These are phyloP conservation scores for Penicillium flavigenum DNA, from an alignment of 495 filamentous ascomycete species.

Conservation along the genomic window DNA sequence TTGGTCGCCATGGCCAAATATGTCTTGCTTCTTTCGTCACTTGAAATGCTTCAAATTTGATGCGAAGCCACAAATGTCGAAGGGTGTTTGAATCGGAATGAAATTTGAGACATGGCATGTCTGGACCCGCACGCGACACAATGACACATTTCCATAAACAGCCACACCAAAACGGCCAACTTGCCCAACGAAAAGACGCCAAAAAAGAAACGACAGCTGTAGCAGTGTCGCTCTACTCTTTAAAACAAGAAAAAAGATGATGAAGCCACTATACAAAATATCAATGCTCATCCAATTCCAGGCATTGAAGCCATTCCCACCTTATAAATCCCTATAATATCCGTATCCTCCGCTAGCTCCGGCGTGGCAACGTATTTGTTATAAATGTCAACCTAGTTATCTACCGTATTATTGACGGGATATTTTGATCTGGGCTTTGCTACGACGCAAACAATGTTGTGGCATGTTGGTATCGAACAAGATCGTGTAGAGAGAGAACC, in stretches of 20 bases:
- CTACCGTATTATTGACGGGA: neutral
- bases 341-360: no score
- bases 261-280: no score
- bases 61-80: neutral
- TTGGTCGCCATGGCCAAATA: conserved; percentile 23
- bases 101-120: conserved; percentile 5
- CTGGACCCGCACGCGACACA: conserved; percentile 5
- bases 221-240: no score
- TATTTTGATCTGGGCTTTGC: neutral
- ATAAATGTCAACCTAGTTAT: no score
- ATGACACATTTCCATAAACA: conserved; percentile 1
- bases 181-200: no score
- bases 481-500: neutral
- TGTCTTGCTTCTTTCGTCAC: neutral
- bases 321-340: no score
- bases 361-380: no score
- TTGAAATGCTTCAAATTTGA: neutral
- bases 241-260: no score
- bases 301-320: no score
- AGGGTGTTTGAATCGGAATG: neutral
- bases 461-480: neutral
- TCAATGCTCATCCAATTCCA: no score
- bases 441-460: neutral
- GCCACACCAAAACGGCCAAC: neutral
- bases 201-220: no score